Percentiles rank a stretch among this genome's conserved stretches.
Conservation (phyloP, 108 stramenopile genomes). For the Fragilariopsis cylindrus region DNA sequence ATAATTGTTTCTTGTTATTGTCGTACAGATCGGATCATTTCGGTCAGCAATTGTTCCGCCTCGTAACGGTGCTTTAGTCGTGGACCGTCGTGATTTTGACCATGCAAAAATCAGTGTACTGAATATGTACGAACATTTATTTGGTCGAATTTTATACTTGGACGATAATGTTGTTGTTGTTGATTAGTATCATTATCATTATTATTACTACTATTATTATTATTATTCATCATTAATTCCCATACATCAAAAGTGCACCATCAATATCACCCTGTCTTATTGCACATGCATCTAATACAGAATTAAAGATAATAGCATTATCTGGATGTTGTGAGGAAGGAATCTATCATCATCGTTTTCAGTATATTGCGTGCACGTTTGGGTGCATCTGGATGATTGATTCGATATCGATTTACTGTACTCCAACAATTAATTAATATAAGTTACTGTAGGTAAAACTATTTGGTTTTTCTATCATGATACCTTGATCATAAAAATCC, state of each 20-base stretch:
- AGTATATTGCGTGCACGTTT: conserved; percentile 3
- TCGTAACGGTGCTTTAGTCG: background rate
- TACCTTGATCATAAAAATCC: background rate
- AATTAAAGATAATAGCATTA: conserved; percentile 1
- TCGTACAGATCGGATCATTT: conserved; percentile 3
- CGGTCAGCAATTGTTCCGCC: background rate
- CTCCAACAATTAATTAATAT: conserved; percentile 4
- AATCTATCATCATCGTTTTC: background rate
- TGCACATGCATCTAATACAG: background rate
- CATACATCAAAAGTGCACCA: background rate
- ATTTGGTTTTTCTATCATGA: background rate
- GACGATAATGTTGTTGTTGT: background rate
- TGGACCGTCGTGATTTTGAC: background rate
- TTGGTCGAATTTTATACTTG: background rate
- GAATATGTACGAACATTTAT: background rate
- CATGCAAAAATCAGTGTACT: background rate
- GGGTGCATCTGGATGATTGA: background rate
- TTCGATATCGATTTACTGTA: background rate
- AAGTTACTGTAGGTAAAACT: background rate
- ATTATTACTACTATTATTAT: no score
- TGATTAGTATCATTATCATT: background rate
- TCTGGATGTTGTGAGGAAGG: background rate
- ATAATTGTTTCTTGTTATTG: background rate
- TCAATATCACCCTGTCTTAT: background rate
- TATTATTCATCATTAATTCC: conserved; percentile 1